A percentile compares a stretch with the other conserved stretches of the same genome.
Evolutionary conservation across 2,329 filamentous ascomycete genomes (phyloP).

Genomic region (Elsinoe necatrix): DNA sequence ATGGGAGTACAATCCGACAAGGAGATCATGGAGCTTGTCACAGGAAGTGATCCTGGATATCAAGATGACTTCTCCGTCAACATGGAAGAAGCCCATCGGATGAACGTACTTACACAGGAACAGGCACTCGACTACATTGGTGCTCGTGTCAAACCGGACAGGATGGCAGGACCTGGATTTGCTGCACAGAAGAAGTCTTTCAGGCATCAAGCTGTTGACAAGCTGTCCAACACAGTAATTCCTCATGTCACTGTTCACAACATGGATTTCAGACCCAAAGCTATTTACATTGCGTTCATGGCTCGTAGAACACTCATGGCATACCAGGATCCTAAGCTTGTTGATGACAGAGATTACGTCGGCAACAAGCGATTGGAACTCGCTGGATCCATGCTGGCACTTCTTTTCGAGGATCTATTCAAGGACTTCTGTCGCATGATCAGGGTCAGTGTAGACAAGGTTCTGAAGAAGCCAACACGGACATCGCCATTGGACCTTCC

Average conservation of each 20-base stretch:
- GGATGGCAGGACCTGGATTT: slow-evolving; percentile 43
- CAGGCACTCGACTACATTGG: slow-evolving; percentile 93
- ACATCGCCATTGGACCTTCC: slow-evolving; percentile 82
- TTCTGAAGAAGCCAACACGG: slow-evolving; percentile 85
- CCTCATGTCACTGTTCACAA: slow-evolving; percentile 88
- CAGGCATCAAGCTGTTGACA: slow-evolving; percentile 85
- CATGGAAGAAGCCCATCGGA: slow-evolving; percentile 82
- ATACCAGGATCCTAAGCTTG: slow-evolving; percentile 75
- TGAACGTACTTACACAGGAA: slow-evolving; percentile 82
- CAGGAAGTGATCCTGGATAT: slow-evolving; percentile 77
- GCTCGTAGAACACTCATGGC: slow-evolving; percentile 93
- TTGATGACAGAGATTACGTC: slow-evolving; percentile 95
- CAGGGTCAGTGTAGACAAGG: slow-evolving; percentile 90
- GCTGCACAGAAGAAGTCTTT: slow-evolving; percentile 56
- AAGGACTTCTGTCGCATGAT: slow-evolving; percentile 87
- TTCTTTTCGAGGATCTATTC: slow-evolving; percentile 96
- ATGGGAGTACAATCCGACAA: slow-evolving; percentile 90
- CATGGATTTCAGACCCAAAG: slow-evolving; percentile 93
- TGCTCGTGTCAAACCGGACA: slow-evolving; percentile 76
- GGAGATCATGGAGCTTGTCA: slow-evolving; percentile 85
- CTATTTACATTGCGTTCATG: slow-evolving; percentile 95
- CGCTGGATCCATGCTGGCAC: slow-evolving; percentile 84
- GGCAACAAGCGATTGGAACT: slow-evolving; percentile 94
- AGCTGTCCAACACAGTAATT: slow-evolving; percentile 83
- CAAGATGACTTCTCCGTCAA: slow-evolving; percentile 95